Evolutionary conservation across 495 filamentous ascomycete species (phyloP).

Genomic region (Cercophora sp.): DNA sequence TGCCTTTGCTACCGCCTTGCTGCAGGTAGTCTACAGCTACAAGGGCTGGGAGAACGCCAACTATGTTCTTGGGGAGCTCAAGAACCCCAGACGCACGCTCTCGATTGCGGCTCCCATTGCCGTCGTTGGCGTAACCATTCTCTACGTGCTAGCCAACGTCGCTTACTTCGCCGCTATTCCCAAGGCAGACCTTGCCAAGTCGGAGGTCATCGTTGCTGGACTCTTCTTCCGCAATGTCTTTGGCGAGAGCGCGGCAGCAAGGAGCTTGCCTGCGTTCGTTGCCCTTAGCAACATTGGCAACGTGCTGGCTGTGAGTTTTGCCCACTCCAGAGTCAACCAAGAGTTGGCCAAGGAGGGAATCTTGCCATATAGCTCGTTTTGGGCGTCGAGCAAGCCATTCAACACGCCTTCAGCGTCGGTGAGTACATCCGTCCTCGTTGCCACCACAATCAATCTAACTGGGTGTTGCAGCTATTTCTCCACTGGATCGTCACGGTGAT

Average conservation of each 20-base stretch:
- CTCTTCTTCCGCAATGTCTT: constrained; percentile 47
- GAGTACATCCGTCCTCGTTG: constrained; percentile 6
- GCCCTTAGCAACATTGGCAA: constrained; percentile 64
- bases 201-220: constrained; percentile 44
- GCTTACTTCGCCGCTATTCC: constrained; percentile 53
- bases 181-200: constrained; percentile 47
- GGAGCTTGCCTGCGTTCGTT: constrained; percentile 56
- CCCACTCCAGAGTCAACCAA: constrained; percentile 62
- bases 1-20: constrained; percentile 44
- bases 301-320: constrained; percentile 42
- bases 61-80: constrained; percentile 56
- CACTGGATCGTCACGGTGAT: constrained; percentile 50
- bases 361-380: constrained; percentile 53
- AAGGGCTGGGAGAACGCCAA: constrained; percentile 47
- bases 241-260: constrained; percentile 33
- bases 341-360: constrained; percentile 66
- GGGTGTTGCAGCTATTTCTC: constrained; percentile 36
- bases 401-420: constrained; percentile 42
- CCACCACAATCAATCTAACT: background rate
- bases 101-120: constrained; percentile 59
- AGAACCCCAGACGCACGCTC: constrained; percentile 58
- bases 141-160: constrained; percentile 63
- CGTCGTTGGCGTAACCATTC: constrained; percentile 50
- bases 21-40: constrained; percentile 50
- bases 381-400: constrained; percentile 38